phyloP scores from a whole-genome alignment of 2,329 filamentous ascomycete genomes.

The Aspergillus neotritici region DNA sequence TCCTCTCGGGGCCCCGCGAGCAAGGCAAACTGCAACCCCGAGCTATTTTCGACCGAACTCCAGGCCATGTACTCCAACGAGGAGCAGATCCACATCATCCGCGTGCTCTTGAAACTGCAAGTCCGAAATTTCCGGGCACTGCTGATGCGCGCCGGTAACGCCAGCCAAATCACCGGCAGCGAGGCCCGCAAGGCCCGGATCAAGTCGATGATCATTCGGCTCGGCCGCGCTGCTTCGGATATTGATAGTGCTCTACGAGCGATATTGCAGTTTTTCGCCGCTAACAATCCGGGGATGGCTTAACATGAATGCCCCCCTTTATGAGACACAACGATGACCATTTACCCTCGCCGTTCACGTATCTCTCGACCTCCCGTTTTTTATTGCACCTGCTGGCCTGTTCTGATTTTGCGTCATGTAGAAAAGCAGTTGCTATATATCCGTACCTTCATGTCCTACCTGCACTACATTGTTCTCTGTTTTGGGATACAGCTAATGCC shows the following conservation, averaged over 20 bases:
- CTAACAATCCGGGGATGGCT: too few relatives aligned
- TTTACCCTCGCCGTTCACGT: too few relatives aligned
- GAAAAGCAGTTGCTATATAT: too few relatives aligned
- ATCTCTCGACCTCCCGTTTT: too few relatives aligned
- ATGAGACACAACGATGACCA: too few relatives aligned
- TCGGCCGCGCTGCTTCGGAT: neutral
- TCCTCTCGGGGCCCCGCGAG: neutral
- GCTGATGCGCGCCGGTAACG: neutral
- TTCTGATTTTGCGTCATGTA: too few relatives aligned
- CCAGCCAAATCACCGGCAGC: neutral
- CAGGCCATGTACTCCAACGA: neutral
- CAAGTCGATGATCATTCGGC: neutral
- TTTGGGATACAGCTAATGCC: too few relatives aligned
- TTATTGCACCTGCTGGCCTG: too few relatives aligned
- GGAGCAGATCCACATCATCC: neutral
- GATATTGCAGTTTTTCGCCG: neutral
- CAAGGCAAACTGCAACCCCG: neutral
- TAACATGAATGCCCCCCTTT: too few relatives aligned
- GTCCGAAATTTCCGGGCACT: neutral
- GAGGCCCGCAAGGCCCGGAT: neutral
- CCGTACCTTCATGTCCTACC: too few relatives aligned
- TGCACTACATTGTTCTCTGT: too few relatives aligned
- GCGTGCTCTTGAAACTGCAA: neutral
- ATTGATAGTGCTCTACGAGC: neutral
- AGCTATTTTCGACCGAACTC: neutral